Evolutionary conservation across 1,284 basidiomycete species (phyloP).

Genomic region (Filobasidium uniguttulatum): DNA sequence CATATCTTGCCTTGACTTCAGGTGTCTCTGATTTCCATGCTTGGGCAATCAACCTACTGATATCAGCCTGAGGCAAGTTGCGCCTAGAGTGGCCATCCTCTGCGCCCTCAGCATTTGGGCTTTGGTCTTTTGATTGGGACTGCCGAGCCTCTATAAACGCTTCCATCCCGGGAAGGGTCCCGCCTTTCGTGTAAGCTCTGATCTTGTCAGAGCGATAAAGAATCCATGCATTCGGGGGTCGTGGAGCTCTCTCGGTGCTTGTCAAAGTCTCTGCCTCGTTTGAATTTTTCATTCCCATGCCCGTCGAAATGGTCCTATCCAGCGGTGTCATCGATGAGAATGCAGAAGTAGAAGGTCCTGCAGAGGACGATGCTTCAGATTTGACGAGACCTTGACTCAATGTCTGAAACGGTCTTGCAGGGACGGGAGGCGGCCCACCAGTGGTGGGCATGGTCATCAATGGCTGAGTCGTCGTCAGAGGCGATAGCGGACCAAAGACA

Average conservation of each 20-base stretch:
- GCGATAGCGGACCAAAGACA: too few relatives aligned
- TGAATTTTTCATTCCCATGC: too few relatives aligned
- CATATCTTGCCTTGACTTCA: conserved; percentile 48
- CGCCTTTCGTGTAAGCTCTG: conserved; percentile 23
- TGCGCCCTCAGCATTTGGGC: neutral
- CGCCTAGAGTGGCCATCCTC: neutral
- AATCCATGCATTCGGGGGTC: conserved; percentile 84
- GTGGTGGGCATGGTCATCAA: too few relatives aligned
- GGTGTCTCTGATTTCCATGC: conserved; percentile 55
- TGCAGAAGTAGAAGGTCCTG: neutral
- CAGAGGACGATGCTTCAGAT: neutral
- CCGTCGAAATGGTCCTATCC: neutral
- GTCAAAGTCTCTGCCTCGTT: neutral
- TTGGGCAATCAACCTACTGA: conserved; percentile 54
- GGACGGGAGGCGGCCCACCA: too few relatives aligned
- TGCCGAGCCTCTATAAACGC: neutral
- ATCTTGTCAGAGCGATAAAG: conserved; percentile 65
- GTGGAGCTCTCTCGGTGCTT: conserved; percentile 41
- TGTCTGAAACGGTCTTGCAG: too few relatives aligned
- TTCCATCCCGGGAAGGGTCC: conserved; percentile 10
- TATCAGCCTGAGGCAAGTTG: conserved; percentile 50
- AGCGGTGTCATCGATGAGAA: neutral
- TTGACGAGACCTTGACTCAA: neutral
- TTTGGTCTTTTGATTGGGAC: conserved; percentile 3
- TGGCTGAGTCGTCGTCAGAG: too few relatives aligned